Conservation (phyloP, 306 rosid species). For the Vigna radiata region DNA sequence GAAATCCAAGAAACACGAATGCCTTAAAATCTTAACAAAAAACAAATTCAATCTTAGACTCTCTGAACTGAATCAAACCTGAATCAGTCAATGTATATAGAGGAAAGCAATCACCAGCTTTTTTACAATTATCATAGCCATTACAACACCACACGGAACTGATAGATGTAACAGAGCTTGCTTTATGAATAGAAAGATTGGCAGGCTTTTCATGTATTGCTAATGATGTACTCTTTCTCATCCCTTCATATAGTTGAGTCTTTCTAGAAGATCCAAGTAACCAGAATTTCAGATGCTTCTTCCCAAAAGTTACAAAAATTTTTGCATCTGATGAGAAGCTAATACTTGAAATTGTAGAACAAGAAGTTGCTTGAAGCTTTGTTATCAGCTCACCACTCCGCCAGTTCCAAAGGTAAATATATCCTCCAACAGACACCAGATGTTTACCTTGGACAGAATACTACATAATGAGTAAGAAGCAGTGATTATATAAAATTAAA, state of each 20-base stretch:
- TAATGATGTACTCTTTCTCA: constrained; percentile 43
- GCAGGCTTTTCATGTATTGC: constrained; percentile 63
- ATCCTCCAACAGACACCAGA: constrained; percentile 75
- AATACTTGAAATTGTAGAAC: constrained; percentile 61
- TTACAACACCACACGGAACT: constrained; percentile 43
- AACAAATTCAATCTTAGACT: constrained; percentile 3
- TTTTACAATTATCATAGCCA: constrained; percentile 44
- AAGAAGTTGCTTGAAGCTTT: constrained; percentile 75
- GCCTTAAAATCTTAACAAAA: constrained; percentile 20
- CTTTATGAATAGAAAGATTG: constrained; percentile 67
- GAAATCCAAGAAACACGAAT: constrained; percentile 39
- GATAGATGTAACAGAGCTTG: constrained; percentile 65
- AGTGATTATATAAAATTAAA: constrained; percentile 25
- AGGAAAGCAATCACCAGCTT: constrained; percentile 55
- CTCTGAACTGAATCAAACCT: constrained; percentile 63
- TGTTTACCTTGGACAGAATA: constrained; percentile 61
- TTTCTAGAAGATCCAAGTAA: constrained; percentile 61
- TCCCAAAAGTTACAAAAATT: constrained; percentile 69
- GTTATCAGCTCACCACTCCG: constrained; percentile 58
- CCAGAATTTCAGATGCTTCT: constrained; percentile 83
- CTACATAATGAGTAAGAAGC: constrained; percentile 43
- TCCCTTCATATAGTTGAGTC: constrained; percentile 54
- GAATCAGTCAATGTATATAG: constrained; percentile 70
- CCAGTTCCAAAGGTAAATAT: constrained; percentile 79
- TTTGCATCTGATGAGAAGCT: constrained; percentile 73